These are phyloP conservation scores for Podospora fimiseda DNA, from an alignment of 495 filamentous ascomycete species.

Conservation along the genomic window DNA sequence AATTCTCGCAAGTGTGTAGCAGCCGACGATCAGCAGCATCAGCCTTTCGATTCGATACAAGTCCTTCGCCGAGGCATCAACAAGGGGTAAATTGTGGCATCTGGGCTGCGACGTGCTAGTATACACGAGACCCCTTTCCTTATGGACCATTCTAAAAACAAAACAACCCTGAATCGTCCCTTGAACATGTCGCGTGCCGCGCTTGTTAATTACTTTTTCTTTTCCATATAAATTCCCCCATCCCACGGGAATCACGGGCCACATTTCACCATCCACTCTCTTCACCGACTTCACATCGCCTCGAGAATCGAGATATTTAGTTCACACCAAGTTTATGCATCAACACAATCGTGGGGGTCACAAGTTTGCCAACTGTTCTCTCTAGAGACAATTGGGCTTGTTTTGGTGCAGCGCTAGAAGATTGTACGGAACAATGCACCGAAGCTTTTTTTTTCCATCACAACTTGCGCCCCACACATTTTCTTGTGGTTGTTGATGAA, in stretches of 20 bases:
- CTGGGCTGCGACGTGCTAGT: no score
- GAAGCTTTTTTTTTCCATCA: slow-evolving; percentile 2
- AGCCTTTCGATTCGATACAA: neutral
- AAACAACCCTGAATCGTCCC: neutral
- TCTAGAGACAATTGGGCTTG: neutral
- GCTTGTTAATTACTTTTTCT: neutral
- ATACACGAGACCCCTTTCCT: no score
- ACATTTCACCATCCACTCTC: no score
- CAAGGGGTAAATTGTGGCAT: no score
- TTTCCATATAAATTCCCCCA: no score
- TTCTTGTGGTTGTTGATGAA: neutral
- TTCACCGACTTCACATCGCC: no score
- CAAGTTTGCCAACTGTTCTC: neutral
- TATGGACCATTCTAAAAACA: neutral
- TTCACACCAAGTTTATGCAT: no score
- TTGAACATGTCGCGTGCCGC: neutral
- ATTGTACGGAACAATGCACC: neutral
- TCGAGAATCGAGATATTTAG: no score
- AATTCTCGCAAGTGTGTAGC: neutral
- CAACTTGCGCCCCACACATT: slow-evolving; percentile 6
- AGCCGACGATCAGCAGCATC: neutral
- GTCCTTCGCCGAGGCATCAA: neutral
- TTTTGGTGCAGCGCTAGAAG: neutral
- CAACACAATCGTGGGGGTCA: neutral
- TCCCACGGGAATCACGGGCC: no score